Evolutionary conservation across 805 yeast species (phyloP).

Genomic region (Yarrowia yakushimensis): DNA sequence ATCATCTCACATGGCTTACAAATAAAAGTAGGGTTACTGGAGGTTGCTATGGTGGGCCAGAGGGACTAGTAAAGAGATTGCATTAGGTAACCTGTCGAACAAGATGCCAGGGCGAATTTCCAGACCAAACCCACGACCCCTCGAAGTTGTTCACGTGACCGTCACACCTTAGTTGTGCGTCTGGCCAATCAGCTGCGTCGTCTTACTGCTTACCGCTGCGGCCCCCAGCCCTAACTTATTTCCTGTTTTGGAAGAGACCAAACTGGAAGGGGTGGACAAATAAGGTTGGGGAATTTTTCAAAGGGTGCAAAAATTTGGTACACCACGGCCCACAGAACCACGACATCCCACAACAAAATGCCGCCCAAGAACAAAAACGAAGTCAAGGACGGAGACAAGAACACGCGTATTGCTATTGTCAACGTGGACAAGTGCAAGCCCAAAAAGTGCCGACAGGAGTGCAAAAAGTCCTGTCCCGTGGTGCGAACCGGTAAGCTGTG

Average conservation of each 20-base stretch:
- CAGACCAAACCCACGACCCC: no score
- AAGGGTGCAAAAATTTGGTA: conserved; percentile 16
- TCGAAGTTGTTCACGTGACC: not conserved
- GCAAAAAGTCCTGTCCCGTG: conserved; percentile 95
- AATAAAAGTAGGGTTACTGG: not conserved
- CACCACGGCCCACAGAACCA: not conserved
- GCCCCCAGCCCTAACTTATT: not conserved
- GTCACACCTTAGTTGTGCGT: not conserved
- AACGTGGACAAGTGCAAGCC: conserved; percentile 95
- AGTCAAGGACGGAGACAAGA: conserved; percentile 28
- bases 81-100: no score
- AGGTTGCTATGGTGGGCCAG: not conserved
- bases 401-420: conserved; percentile 84
- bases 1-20: not conserved
- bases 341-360: not conserved
- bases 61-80: no score
- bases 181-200: not conserved
- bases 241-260: not conserved
- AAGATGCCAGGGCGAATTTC: no score
- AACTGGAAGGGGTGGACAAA: not conserved
- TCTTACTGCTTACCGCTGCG: not conserved
- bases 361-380: conserved; percentile 15
- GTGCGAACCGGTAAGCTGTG: conserved; percentile 96
- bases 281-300: conserved; percentile 5
- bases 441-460: conserved; percentile 97